phyloP scores from a whole-genome alignment of 352 stramenopile species.

The Globisporangium iwayamae region DNA sequence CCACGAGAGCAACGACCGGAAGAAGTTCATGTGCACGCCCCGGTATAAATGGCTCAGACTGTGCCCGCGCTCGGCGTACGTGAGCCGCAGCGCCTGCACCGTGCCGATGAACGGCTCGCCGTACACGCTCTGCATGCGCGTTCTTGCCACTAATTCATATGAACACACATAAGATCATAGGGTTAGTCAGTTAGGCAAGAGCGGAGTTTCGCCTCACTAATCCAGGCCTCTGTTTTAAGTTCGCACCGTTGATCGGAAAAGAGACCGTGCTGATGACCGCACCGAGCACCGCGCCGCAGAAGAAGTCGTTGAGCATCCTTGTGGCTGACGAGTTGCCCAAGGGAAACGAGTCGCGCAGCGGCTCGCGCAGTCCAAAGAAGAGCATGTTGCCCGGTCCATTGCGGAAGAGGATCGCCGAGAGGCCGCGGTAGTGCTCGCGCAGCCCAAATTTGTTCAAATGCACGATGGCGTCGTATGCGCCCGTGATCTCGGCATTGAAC shows the following conservation, averaged over 20 bases:
- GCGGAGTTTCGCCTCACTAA: no score
- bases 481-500: constrained; percentile 78
- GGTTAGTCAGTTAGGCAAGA: neutral
- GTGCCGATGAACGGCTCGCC: constrained; percentile 57
- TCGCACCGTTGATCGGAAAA: constrained; percentile 80
- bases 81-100: constrained; percentile 53
- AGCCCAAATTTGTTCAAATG: constrained; percentile 79
- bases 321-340: constrained; percentile 33
- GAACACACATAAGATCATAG: neutral
- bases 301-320: constrained; percentile 74
- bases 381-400: constrained; percentile 84
- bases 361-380: constrained; percentile 82
- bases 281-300: constrained; percentile 80
- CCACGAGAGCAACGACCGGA: constrained; percentile 83
- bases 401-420: constrained; percentile 76
- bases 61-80: constrained; percentile 66
- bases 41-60: constrained; percentile 71
- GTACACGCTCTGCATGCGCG: constrained; percentile 82
- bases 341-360: constrained; percentile 64
- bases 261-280: constrained; percentile 81
- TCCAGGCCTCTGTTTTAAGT: neutral
- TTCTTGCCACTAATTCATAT: constrained; percentile 50
- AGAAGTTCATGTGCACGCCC: constrained; percentile 88
- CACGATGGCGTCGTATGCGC: constrained; percentile 72
- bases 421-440: constrained; percentile 77